phyloP scores from a whole-genome alignment of 192 early-diverging fungal genomes.

The Backusella sp. region DNA sequence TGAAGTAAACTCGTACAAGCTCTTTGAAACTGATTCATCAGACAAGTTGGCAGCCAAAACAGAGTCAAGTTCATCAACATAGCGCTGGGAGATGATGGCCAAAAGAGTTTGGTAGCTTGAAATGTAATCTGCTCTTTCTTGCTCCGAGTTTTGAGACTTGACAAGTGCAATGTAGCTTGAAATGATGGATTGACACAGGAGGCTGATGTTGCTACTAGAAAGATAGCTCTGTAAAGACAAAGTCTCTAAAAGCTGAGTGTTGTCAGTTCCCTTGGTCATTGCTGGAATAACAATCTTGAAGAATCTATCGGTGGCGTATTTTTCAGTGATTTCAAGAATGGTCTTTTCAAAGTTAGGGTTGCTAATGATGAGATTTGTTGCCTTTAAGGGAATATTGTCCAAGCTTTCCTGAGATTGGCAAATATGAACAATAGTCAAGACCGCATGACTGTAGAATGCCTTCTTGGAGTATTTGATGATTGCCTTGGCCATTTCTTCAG shows the following conservation, averaged over 20 bases:
- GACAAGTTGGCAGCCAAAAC: constrained; percentile 41
- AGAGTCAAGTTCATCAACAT: constrained; percentile 43
- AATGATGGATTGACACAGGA: constrained; percentile 37
- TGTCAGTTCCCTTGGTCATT: constrained; percentile 30
- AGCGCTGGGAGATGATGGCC: constrained; percentile 36
- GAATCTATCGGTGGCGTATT: constrained; percentile 47
- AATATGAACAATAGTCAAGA: constrained; percentile 51
- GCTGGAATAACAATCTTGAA: constrained; percentile 38
- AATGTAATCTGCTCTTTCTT: constrained; percentile 21
- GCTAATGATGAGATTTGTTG: not conserved
- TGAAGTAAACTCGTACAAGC: constrained; percentile 56
- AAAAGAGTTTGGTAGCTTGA: constrained; percentile 33
- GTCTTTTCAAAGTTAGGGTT: constrained; percentile 17
- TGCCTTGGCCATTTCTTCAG: constrained; percentile 42
- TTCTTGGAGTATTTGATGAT: constrained; percentile 38
- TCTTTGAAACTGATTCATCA: constrained; percentile 22
- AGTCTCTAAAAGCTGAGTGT: constrained; percentile 31
- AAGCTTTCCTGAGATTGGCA: constrained; percentile 54
- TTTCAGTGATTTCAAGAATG: constrained; percentile 25
- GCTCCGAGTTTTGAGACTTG: not conserved
- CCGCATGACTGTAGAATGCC: constrained; percentile 27
- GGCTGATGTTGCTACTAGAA: constrained; percentile 31
- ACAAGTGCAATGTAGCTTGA: constrained; percentile 34
- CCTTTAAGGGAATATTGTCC: constrained; percentile 23
- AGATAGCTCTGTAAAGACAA: constrained; percentile 36